Evolutionary conservation across 108 stramenopile species (phyloP).

Genomic region (Phaeodactylum tricornutum): DNA sequence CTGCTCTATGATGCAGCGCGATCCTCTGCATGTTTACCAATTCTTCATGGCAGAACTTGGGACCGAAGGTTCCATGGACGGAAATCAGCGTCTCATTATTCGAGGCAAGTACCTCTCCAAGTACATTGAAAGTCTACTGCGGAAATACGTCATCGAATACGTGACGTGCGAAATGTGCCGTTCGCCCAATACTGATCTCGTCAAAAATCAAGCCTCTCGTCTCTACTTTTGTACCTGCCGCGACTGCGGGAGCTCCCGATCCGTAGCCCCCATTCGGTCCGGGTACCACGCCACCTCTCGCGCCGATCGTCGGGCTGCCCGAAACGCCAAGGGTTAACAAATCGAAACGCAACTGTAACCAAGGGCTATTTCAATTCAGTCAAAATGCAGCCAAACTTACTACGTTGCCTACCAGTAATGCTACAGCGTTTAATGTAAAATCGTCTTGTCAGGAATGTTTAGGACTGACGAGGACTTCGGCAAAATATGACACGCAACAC

Average conservation of each 20-base stretch:
- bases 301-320: constrained; percentile 94
- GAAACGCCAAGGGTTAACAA: constrained; percentile 76
- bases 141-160: constrained; percentile 99
- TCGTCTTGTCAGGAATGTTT: too few relatives aligned
- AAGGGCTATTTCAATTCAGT: too few relatives aligned
- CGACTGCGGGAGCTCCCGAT: constrained; percentile 84
- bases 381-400: too few relatives aligned
- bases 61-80: constrained; percentile 98
- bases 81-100: constrained; percentile 96
- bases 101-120: constrained; percentile 94
- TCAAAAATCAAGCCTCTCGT: constrained; percentile 83
- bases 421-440: too few relatives aligned
- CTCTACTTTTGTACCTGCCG: constrained; percentile 94
- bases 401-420: too few relatives aligned
- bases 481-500: too few relatives aligned
- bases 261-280: constrained; percentile 90
- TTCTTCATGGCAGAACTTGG: constrained; percentile 99
- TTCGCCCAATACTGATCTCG: constrained; percentile 89
- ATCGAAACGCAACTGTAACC: too few relatives aligned
- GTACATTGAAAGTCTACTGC: constrained; percentile 95
- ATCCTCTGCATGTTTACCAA: constrained; percentile 94
- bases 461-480: too few relatives aligned
- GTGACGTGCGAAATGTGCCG: constrained; percentile 99
- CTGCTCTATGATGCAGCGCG: constrained; percentile 95
- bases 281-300: constrained; percentile 99